A percentile compares a stretch with the other conserved stretches of the same genome.
Evolutionary conservation across 768 basidiomycete species (phyloP).

Genomic region (Kwoniella botswanensis): DNA sequence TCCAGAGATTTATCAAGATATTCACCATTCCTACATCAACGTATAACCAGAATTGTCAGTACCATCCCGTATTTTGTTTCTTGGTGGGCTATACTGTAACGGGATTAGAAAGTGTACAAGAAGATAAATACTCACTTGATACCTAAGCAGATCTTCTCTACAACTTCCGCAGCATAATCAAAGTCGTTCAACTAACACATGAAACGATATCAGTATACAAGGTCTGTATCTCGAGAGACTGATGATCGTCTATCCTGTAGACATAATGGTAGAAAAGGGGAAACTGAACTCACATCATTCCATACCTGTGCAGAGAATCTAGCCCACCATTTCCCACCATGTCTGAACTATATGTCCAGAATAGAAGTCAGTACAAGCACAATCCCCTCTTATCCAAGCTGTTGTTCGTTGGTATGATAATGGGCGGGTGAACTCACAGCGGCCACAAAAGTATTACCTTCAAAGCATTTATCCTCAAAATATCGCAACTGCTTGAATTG

Average conservation of each 20-base stretch:
- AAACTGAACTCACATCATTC: conserved; percentile 42
- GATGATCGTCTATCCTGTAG: not conserved
- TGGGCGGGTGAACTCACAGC: conserved; percentile 27
- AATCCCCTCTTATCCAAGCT: no score
- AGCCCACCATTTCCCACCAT: conserved; percentile 49
- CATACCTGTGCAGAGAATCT: conserved; percentile 54
- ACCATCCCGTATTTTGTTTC: not conserved
- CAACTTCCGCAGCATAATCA: conserved; percentile 20
- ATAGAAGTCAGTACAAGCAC: not conserved
- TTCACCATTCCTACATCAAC: conserved; percentile 11
- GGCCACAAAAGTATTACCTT: conserved; percentile 40
- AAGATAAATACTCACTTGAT: conserved; percentile 23
- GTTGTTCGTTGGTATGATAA: no score
- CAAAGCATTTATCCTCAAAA: conserved; percentile 44
- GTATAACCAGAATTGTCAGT: not conserved
- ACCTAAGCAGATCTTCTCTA: conserved; percentile 22
- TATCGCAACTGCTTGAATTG: conserved; percentile 31
- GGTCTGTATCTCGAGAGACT: not conserved
- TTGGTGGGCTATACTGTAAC: no score
- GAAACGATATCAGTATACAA: not conserved
- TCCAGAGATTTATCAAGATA: conserved; percentile 16
- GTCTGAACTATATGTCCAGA: conserved; percentile 31
- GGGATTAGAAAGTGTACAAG: no score
- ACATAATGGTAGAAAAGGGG: not conserved
- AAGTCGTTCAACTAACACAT: conserved; percentile 26